These are phyloP conservation scores for Suillus spraguei DNA, from an alignment of 768 basidiomycete genomes.

Conservation along the genomic window DNA sequence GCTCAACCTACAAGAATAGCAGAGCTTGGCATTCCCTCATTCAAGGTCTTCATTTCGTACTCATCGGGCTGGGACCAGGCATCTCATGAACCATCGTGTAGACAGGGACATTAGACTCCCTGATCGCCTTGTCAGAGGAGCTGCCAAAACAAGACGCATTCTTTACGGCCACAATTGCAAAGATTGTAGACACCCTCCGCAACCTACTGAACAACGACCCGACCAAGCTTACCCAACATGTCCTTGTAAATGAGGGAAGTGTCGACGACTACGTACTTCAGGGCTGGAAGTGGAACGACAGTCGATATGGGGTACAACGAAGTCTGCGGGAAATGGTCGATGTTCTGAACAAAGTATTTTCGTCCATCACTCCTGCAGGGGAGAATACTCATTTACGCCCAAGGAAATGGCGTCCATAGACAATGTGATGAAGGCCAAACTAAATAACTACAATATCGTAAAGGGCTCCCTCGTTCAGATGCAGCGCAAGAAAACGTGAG, in stretches of 20 bases:
- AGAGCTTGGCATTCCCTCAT: conserved; percentile 75
- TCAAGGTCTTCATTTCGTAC: conserved; percentile 69
- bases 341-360: conserved; percentile 74
- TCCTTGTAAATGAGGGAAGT: conserved; percentile 76
- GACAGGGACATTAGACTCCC: conserved; percentile 93
- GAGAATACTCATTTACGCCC: conserved; percentile 17
- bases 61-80: conserved; percentile 9
- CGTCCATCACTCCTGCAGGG: conserved; percentile 1
- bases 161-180: conserved; percentile 88
- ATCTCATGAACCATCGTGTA: conserved; percentile 33
- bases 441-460: conserved; percentile 89
- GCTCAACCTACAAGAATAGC: conserved; percentile 54
- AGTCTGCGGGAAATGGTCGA: conserved; percentile 86
- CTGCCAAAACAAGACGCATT: conserved; percentile 88
- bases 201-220: conserved; percentile 90
- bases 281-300: conserved; percentile 92
- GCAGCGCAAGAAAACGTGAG: conserved; percentile 92
- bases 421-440: conserved; percentile 89
- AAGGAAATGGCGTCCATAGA: conserved; percentile 97
- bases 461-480: conserved; percentile 91
- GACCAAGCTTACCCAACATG: conserved; percentile 70
- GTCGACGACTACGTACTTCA: conserved; percentile 80
- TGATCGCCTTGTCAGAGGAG: conserved; percentile 88
- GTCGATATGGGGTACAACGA: conserved; percentile 84
- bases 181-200: conserved; percentile 91